Evolutionary conservation across 768 basidiomycete genomes (phyloP), one percentile per base, ranked within the genome.

Genomic region (Suillus paluster): DNA sequence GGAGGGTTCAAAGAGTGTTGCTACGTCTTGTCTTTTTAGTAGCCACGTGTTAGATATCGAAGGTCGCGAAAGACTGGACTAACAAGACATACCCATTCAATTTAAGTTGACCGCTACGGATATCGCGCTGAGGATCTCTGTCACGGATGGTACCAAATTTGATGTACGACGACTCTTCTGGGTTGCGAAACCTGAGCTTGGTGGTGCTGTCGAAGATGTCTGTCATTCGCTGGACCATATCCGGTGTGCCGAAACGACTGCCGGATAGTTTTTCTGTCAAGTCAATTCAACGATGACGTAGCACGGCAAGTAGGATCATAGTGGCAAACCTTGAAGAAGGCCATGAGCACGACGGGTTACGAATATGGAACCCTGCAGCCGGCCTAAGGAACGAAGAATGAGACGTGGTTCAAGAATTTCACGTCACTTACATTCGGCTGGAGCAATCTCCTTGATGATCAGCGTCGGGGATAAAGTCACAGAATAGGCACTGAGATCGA

Each of bases 111-210:
- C 81, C 81, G 7, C 71, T 72, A 34, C 73, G 71, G 52, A 83
- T 79, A 19, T 76, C 78, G 30, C 73, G 72, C 50, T 72, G 67
- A 0, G 71, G 71, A 61, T 83, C 81, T 48, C 71, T 76, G 59
- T 79, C 77, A 2, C 77, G 69, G 41, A 73, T 66, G 3, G 74
- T 78, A 21, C 82, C 80, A 48, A 83, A 80, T 46, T 71, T 81
- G 30, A 73, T 75, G 60, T 77, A 83, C 15, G 75, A 78, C 0
- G 79, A 71, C 48, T 79, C 76, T 17, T 72, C 68, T 0, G 68
- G 71, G 58, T 71, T 72, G 23, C 75, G 83, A 62, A 82, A 83
- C n/a, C 78, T 81, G 17, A 77, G 72, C 63, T 82, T 82, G 38
- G 79, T 72, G 7, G 71, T 70, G 60, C 71, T 71, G 60, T 81